Percentiles rank a stretch among this genome's conserved stretches.
Conservation (phyloP, 176 grass and related monocot species). For the Triticum dicoccoides region DNA sequence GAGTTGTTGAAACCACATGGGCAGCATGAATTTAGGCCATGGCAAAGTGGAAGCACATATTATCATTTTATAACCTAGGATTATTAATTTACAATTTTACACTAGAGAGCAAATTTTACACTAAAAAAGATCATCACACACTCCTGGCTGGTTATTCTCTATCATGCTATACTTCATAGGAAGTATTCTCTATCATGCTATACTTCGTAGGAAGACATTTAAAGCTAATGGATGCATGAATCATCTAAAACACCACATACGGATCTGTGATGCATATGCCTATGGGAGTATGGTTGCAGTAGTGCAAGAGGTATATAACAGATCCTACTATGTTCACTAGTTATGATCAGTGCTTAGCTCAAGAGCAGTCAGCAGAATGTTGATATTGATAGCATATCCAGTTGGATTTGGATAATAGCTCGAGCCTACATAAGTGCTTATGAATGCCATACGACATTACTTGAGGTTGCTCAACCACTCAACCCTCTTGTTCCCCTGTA, state of each 20-base stretch:
- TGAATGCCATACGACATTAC: not conserved
- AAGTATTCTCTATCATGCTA: conserved; percentile 5
- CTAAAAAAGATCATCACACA: not conserved
- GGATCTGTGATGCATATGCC: not conserved
- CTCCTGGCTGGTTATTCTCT: not conserved
- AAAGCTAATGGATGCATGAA: not conserved
- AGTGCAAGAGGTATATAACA: not conserved
- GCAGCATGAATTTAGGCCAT: not conserved
- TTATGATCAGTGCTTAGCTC: not conserved
- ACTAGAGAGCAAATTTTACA: not conserved
- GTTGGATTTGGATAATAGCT: not conserved
- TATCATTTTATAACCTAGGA: not conserved
- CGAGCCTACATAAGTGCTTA: not conserved
- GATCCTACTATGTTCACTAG: not conserved
- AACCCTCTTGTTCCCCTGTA: no score
- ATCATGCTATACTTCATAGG: not conserved
- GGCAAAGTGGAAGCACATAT: not conserved
- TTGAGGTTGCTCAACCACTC: no score
- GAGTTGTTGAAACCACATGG: not conserved
- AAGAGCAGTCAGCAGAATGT: not conserved
- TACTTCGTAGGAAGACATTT: not conserved
- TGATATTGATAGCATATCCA: conserved; percentile 4
- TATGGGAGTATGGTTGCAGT: not conserved
- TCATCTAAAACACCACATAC: not conserved
- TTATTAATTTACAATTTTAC: not conserved